Conservation (phyloP, 108 stramenopile genomes). For the Conticribra guillardii region DNA sequence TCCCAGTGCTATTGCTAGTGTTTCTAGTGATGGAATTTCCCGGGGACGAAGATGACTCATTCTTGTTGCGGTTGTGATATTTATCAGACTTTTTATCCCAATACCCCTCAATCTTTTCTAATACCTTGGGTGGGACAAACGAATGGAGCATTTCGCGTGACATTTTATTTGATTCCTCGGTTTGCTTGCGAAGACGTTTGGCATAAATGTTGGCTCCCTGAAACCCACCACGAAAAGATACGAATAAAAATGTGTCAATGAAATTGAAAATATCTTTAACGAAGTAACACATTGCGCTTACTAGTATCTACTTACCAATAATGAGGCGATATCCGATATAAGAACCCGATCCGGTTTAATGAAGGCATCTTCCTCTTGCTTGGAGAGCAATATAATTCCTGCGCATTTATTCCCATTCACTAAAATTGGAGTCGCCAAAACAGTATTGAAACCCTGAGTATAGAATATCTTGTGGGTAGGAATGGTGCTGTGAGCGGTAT, state of each 20-base stretch:
- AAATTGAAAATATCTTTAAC: too few relatives aligned
- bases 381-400: constrained; percentile 8
- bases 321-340: constrained; percentile 21
- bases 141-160: constrained; percentile 47
- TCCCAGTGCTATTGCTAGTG: not conserved
- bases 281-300: too few relatives aligned
- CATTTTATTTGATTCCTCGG: constrained; percentile 28
- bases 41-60: not conserved
- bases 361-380: constrained; percentile 17
- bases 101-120: constrained; percentile 43
- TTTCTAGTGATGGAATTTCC: not conserved
- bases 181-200: constrained; percentile 13
- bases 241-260: too few relatives aligned
- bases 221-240: too few relatives aligned
- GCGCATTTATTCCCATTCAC: constrained; percentile 30
- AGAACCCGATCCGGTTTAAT: constrained; percentile 16
- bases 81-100: constrained; percentile 36
- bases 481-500: constrained; percentile 6
- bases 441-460: constrained; percentile 10
- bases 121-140: constrained; percentile 38
- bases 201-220: constrained; percentile 27
- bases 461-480: constrained; percentile 11
- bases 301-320: too few relatives aligned
- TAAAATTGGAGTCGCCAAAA: constrained; percentile 22
- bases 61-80: not conserved